Evolutionary conservation across 2,329 filamentous ascomycete genomes (phyloP), one percentile per base, ranked within the genome.

Genomic region (Fusarium solani-melongenae): DNA sequence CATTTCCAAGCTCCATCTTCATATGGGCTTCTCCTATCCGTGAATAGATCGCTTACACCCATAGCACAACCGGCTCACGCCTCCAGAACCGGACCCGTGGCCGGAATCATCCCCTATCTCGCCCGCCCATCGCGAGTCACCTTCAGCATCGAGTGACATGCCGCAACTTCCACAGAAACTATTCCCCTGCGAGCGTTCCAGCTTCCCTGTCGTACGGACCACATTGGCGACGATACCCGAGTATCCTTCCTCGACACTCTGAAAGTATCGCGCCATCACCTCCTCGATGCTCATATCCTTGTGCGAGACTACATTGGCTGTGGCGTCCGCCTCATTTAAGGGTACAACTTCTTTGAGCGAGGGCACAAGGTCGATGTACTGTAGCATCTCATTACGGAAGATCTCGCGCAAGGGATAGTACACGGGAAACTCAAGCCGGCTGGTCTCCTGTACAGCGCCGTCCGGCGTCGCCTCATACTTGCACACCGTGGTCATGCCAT

Each of bases 161-260:
- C 89, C 89, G 81, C 94, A 97, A 10, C 96, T 81, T 36, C 88
- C 87, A 77, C 94, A 97, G 33, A 78, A 78, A 6, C 64, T 77
- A n/a, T 76, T 79, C 9, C 80, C 81, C 1, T 84, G 76, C 1
- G 85, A 80, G 29, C 89, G 83, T 53, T 91, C 86, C 44, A 98
- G 87, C 83, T 97, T 98, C 60, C 91, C 92, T n/a, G 93, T 92
- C 36, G 96, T 99, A 71, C 94, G 91, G 6, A 98, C 96, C 11
- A 99, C 96, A 80, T 99, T 99, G 34, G 95, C 93, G 74, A 99
- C 95, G 64, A 98, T 94, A 64, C 93, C 94, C 4, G 95, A 94
- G 79, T 97, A 98, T 67, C 92, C 93, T 73, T 91, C 90, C 80
- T 98, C 95, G 17, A 98, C 82, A 41, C 94, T 44, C 74, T 91